Percentiles rank a stretch among this genome's conserved stretches.
phyloP scores from a whole-genome alignment of 2,329 filamentous ascomycete species.

The Hypoxylon sp. region DNA sequence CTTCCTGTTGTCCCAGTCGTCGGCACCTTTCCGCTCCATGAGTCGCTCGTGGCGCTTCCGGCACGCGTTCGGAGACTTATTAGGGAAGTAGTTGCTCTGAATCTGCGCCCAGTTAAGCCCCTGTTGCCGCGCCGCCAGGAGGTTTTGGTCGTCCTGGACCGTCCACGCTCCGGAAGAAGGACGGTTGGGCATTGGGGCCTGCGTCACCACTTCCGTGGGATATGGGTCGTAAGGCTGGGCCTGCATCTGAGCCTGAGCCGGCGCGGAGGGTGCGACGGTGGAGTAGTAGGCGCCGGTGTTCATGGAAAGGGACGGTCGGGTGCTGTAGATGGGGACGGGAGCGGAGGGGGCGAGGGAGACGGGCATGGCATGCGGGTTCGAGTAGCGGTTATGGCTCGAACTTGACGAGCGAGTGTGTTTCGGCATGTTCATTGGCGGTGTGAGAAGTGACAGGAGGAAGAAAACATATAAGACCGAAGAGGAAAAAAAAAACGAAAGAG shows the following conservation, averaged over 20 bases:
- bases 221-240: slow-evolving; percentile 58
- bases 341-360: slow-evolving; percentile 56
- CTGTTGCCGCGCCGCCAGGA: slow-evolving; percentile 77
- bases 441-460: slow-evolving; percentile 16
- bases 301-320: slow-evolving; percentile 55
- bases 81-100: slow-evolving; percentile 78
- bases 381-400: slow-evolving; percentile 52
- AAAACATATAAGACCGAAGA: slow-evolving; percentile 36
- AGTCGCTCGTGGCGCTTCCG: slow-evolving; percentile 89
- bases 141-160: slow-evolving; percentile 76
- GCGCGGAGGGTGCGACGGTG: slow-evolving; percentile 50
- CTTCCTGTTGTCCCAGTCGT: slow-evolving; percentile 83
- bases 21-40: slow-evolving; percentile 78
- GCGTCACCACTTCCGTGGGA: slow-evolving; percentile 50
- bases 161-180: slow-evolving; percentile 78
- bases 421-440: slow-evolving; percentile 55
- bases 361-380: slow-evolving; percentile 52
- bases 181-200: slow-evolving; percentile 59
- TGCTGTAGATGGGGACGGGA: slow-evolving; percentile 56
- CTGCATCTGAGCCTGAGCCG: slow-evolving; percentile 52
- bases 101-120: slow-evolving; percentile 89
- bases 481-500: slow-evolving; percentile 20
- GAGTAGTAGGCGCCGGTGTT: slow-evolving; percentile 55
- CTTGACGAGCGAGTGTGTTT: slow-evolving; percentile 59
- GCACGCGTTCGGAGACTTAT: slow-evolving; percentile 85